A percentile compares a stretch with the other conserved stretches of the same genome.
Conservation (phyloP, 2,329 filamentous ascomycete genomes). For the Zymoseptoria ardabiliae region DNA sequence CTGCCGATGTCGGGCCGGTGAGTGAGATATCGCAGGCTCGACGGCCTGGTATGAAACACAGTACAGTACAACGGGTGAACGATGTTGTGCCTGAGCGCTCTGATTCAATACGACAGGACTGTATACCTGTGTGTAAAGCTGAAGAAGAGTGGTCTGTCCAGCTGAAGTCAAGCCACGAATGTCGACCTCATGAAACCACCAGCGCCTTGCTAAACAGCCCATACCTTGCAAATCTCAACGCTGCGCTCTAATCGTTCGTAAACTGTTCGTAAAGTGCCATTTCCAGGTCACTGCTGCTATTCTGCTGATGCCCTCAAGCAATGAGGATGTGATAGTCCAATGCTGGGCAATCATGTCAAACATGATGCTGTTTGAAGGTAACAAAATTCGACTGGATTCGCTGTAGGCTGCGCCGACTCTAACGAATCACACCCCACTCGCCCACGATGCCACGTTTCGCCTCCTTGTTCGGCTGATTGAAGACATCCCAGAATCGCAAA, state of each 20-base stretch:
- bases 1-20: neutral
- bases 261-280: neutral
- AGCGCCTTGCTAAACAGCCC: constrained; percentile 2
- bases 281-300: neutral
- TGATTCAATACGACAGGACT: neutral
- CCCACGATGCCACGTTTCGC: constrained; percentile 51
- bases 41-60: neutral
- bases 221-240: neutral
- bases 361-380: neutral
- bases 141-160: neutral
- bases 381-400: neutral
- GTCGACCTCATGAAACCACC: neutral
- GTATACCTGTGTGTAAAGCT: neutral
- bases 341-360: neutral
- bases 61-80: neutral
- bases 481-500: constrained; percentile 91
- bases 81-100: neutral
- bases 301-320: neutral
- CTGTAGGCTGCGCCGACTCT: neutral
- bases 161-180: neutral
- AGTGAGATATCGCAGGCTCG: neutral
- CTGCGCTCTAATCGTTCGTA: neutral
- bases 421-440: constrained; percentile 68
- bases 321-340: neutral
- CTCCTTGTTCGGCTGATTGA: constrained; percentile 67